phyloP scores from a whole-genome alignment of 495 filamentous ascomycete genomes.

The Neurospora tetraspora region DNA sequence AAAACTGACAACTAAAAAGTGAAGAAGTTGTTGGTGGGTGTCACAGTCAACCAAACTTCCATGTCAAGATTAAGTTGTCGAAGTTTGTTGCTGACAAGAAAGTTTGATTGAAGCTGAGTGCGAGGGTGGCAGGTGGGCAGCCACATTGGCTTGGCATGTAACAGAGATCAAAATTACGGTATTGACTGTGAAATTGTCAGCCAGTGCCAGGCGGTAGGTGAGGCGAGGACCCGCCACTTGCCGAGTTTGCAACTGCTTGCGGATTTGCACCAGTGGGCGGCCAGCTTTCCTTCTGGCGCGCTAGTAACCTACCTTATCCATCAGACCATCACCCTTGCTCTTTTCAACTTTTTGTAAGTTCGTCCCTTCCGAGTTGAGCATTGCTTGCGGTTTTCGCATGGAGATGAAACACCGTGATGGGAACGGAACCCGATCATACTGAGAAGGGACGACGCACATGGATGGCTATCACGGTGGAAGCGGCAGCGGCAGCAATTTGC shows the following conservation, averaged over 20 bases:
- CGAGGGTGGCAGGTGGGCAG: not conserved
- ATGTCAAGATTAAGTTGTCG: not conserved
- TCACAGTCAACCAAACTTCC: not conserved
- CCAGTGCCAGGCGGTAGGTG: not conserved
- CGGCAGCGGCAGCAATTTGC: not conserved
- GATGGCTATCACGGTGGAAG: not conserved
- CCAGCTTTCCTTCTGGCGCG: not conserved
- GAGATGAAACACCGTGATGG: not conserved
- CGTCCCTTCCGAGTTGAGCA: not conserved
- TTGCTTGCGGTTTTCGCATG: not conserved
- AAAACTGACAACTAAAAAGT: not conserved
- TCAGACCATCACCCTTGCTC: not conserved
- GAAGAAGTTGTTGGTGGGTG: not conserved
- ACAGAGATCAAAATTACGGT: not conserved
- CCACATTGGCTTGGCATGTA: conserved; percentile 2
- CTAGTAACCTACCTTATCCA: not conserved
- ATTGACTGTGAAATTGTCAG: not conserved
- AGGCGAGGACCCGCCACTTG: conserved; percentile 3
- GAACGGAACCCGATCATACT: too few relatives aligned
- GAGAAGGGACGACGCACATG: not conserved
- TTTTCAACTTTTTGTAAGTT: not conserved
- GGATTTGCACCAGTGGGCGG: not conserved
- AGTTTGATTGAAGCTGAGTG: not conserved
- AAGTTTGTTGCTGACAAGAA: not conserved
- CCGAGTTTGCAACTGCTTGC: not conserved